Base-by-base conservation (phyloP, 2,329 filamentous ascomycete species). In the Sclerotinia nivalis region DNA sequence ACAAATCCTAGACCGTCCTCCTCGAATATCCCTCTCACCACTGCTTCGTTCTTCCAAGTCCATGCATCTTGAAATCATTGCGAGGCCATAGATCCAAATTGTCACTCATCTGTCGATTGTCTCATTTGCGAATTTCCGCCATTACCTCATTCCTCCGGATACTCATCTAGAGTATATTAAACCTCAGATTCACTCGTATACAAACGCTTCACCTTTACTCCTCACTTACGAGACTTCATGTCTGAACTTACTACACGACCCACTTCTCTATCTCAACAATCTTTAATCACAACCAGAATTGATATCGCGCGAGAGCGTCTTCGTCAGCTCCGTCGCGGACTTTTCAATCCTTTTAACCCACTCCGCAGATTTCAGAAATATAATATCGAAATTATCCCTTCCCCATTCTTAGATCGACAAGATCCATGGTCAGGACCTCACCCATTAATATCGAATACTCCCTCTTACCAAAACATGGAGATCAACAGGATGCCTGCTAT, bases 321-420 rank as follows among this genome's bases (percentile, higher is more conserved):
- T 56, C 73, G 73, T 45, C 71, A 72, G 40, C 28, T 77, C 31
- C 72, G 71, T 13, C 69, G 66, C 18, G 71, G 69, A 31, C 37
- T 76, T 20, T 70, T 67, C 4, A 69, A 55, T 47, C 61, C 71
- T 20, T 70, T 69, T 4, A 69, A 58, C 50, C 68, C 73, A 20
- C 72, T 76, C 31, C 71, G 72, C 56, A 75, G 61, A 45, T 71
- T 64, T 28, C 69, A 56, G 28, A 55, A 66, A 34, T 20, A 66
- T 31, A 60, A 62, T n/a, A 58, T 71, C 49, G 71, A 72, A 10
- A 67, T 70, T 43, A 59, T 67, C 18, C 54, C 65, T 49, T 74
- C 71, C 43, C 71, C 71, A 55, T 73, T 71, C 12, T n/a, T 64
- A 43, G 62, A 72, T 22, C 55, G 54, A 52, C 54, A 69, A 58